These are phyloP conservation scores for Hansenula sp. DNA, from an alignment of 1,139 yeast species.

Conservation along the genomic window DNA sequence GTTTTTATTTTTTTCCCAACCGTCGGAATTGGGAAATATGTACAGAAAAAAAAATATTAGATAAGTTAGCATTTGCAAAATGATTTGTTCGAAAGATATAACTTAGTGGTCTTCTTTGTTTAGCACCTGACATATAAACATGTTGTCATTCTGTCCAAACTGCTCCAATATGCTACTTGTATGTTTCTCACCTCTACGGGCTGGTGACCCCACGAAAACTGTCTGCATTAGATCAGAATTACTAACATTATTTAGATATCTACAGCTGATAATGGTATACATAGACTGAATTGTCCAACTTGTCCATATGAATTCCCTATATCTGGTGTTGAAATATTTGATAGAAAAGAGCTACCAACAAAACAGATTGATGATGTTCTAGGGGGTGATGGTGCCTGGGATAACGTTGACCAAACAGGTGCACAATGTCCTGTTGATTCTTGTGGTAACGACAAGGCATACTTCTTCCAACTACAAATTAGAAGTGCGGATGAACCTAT, in stretches of 20 bases:
- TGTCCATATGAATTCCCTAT: slow-evolving; percentile 95
- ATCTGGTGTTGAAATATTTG: slow-evolving; percentile 77
- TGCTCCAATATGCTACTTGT: slow-evolving; percentile 85
- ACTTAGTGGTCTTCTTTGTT: not conserved
- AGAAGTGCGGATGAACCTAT: slow-evolving; percentile 78
- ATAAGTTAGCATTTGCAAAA: too few species aligned
- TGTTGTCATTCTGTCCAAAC: slow-evolving; percentile 92
- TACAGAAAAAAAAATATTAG: too few species aligned
- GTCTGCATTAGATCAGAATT: slow-evolving; percentile 6
- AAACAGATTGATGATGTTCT: slow-evolving; percentile 94
- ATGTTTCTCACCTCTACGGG: slow-evolving; percentile 19
- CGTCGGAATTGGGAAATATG: too few species aligned
- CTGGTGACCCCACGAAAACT: too few species aligned
- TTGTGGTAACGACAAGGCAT: slow-evolving; percentile 90
- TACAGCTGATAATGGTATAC: slow-evolving; percentile 32
- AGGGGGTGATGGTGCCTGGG: slow-evolving; percentile 99
- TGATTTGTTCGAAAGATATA: not conserved
- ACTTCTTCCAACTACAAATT: slow-evolving; percentile 94
- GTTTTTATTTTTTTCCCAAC: too few species aligned
- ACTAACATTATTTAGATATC: slow-evolving; percentile 22
- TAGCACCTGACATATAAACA: slow-evolving; percentile 23
- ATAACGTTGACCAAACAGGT: slow-evolving; percentile 86
- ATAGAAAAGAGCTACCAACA: slow-evolving; percentile 75
- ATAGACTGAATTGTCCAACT: slow-evolving; percentile 72
- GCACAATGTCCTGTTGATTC: slow-evolving; percentile 86